phyloP scores from a whole-genome alignment of 371 early-diverging fungal species.

The Rhizopus sp. region DNA sequence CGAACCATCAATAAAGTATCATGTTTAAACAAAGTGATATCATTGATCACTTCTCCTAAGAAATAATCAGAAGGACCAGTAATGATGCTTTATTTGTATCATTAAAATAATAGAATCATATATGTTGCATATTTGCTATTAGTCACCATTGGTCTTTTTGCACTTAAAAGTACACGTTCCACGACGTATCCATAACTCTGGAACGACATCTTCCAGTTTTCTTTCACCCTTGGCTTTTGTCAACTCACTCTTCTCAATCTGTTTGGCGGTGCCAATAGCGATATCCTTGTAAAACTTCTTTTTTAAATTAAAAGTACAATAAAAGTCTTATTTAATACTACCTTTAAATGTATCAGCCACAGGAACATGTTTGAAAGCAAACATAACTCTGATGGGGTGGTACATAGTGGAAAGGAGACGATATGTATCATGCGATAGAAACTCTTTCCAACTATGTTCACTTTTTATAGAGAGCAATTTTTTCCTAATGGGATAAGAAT shows the following conservation, averaged over 20 bases:
- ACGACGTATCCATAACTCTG: neutral
- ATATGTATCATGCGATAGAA: conserved; percentile 13
- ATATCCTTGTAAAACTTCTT: conserved; percentile 12
- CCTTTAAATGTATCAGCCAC: conserved; percentile 13
- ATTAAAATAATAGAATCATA: conserved; percentile 8
- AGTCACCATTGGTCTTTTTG: conserved; percentile 9
- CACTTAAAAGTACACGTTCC: conserved; percentile 17
- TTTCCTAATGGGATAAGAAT: conserved; percentile 11
- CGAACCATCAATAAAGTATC: too few relatives aligned
- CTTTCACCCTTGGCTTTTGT: conserved; percentile 9
- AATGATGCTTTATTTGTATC: too few relatives aligned
- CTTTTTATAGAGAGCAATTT: conserved; percentile 13
- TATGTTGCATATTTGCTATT: conserved; percentile 5
- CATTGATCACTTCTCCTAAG: too few relatives aligned
- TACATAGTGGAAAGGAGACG: conserved; percentile 10
- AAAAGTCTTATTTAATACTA: conserved; percentile 13
- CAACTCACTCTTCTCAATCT: conserved; percentile 8
- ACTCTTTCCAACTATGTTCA: conserved; percentile 6
- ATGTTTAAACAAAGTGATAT: too few relatives aligned
- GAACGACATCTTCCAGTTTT: conserved; percentile 10
- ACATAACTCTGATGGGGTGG: conserved; percentile 12
- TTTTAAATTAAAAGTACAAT: conserved; percentile 17
- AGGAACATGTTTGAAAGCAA: conserved; percentile 14
- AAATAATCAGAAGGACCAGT: too few relatives aligned
- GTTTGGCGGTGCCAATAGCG: conserved; percentile 13